Conservation (phyloP, 2,329 filamentous ascomycete species). For the Talaromyces albobiverticillius region DNA sequence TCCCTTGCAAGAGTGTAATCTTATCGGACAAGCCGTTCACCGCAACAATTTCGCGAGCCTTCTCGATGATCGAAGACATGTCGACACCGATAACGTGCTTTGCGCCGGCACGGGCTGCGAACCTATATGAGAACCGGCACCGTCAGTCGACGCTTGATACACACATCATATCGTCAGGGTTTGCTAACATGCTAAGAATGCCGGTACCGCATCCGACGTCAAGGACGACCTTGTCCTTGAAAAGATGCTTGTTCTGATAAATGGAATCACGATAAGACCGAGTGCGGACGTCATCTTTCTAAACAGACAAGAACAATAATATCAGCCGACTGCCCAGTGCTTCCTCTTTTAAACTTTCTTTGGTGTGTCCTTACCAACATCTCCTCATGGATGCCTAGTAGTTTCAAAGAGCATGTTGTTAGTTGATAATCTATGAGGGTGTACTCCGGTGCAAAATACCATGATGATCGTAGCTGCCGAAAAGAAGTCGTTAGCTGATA, state of each 20-base stretch:
- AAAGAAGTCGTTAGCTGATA: conserved; percentile 18
- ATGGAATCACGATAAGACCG: conserved; percentile 97
- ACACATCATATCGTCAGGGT: not conserved
- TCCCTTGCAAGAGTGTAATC: conserved; percentile 96
- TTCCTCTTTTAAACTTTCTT: not conserved
- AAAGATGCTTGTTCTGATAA: conserved; percentile 84
- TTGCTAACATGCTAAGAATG: conserved; percentile 88
- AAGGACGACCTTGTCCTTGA: conserved; percentile 80
- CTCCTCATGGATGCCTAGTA: conserved; percentile 89
- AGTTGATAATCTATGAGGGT: conserved; percentile 16
- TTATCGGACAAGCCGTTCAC: conserved; percentile 90
- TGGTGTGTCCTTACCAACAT: conserved; percentile 71
- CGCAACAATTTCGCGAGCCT: conserved; percentile 91
- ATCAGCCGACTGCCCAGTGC: not conserved
- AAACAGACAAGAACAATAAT: conserved; percentile 17
- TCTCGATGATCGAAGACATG: conserved; percentile 99
- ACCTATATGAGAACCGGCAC: conserved; percentile 59
- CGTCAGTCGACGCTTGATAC: conserved; percentile 2
- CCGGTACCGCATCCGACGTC: conserved; percentile 93
- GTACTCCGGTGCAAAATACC: conserved; percentile 53
- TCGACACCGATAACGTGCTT: conserved; percentile 99
- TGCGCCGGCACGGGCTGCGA: conserved; percentile 90
- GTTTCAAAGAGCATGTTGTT: conserved; percentile 1
- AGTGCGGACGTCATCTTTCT: conserved; percentile 99
- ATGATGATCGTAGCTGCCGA: conserved; percentile 89